These are phyloP conservation scores for Paecilomyces sp. DNA, from an alignment of 2,329 filamentous ascomycete species.

Conservation along the genomic window DNA sequence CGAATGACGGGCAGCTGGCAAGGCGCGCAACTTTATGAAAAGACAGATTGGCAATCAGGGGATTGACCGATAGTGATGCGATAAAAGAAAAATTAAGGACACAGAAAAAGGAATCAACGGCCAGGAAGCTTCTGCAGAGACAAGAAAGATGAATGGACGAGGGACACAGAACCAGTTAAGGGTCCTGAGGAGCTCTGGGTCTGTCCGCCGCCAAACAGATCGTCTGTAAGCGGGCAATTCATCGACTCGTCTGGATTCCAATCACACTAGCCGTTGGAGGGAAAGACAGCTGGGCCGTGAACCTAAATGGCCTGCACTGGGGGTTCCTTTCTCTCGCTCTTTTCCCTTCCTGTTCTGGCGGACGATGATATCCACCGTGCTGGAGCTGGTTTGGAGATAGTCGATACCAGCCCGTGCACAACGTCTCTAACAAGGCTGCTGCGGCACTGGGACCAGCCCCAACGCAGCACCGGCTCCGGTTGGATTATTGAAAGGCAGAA, in stretches of 20 bases:
- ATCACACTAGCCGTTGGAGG: not conserved
- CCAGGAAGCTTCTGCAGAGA: not conserved
- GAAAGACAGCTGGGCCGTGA: not conserved
- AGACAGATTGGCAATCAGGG: not conserved
- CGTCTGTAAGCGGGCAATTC: not conserved
- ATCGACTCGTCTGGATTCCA: not conserved
- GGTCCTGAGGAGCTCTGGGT: not conserved
- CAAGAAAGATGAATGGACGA: not conserved
- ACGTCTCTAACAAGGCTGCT: not conserved
- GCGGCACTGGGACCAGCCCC: not conserved
- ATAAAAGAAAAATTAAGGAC: not conserved
- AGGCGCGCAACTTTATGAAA: not conserved
- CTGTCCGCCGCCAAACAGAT: not conserved
- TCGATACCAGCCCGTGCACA: not conserved
- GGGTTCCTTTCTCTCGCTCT: not conserved
- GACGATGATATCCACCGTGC: not conserved
- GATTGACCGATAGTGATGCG: not conserved
- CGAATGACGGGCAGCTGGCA: not conserved
- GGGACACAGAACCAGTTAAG: not conserved
- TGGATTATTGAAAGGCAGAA: not conserved
- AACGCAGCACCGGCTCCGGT: not conserved
- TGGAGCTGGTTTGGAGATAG: not conserved
- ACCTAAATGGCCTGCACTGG: not conserved
- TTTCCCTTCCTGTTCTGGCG: not conserved
- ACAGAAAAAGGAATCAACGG: not conserved